A percentile compares a stretch with the other conserved stretches of the same genome.
Evolutionary conservation across 2,329 filamentous ascomycete species (phyloP).

Genomic region (Mollisiaceae sp.): DNA sequence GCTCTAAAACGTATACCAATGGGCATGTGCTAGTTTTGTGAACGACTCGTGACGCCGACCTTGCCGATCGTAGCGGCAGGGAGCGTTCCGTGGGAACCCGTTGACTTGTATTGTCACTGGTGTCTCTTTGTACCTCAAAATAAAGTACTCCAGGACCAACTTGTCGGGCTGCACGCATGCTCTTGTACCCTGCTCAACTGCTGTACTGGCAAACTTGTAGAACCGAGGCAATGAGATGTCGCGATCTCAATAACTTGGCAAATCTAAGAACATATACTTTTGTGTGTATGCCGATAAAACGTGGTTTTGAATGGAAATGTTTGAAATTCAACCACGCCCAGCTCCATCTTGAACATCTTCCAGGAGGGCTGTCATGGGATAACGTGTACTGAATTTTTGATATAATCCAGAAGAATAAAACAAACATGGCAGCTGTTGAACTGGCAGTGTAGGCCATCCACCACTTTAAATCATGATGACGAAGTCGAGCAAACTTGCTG

Average conservation of each 20-base stretch:
- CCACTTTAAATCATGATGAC: background rate
- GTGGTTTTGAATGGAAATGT: background rate
- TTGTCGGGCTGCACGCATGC: background rate
- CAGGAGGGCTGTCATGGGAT: background rate
- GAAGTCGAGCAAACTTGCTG: background rate
- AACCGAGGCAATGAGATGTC: background rate
- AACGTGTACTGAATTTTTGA: background rate
- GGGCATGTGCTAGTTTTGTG: conserved; percentile 4
- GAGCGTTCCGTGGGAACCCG: background rate
- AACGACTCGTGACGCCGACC: conserved; percentile 2
- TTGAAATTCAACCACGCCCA: background rate
- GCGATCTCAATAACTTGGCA: background rate
- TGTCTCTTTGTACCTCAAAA: background rate
- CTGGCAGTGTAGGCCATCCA: background rate
- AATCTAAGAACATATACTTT: background rate
- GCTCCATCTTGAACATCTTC: background rate
- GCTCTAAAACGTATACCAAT: background rate
- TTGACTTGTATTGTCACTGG: conserved; percentile 5
- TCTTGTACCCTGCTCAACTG: background rate
- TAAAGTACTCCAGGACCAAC: background rate
- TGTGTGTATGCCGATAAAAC: background rate
- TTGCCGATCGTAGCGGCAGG: background rate
- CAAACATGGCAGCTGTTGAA: background rate
- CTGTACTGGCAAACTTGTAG: conserved; percentile 1
- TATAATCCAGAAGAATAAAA: background rate